These are phyloP conservation scores for Protomyces macrosporus DNA, from an alignment of 1,139 yeast species.

Conservation along the genomic window DNA sequence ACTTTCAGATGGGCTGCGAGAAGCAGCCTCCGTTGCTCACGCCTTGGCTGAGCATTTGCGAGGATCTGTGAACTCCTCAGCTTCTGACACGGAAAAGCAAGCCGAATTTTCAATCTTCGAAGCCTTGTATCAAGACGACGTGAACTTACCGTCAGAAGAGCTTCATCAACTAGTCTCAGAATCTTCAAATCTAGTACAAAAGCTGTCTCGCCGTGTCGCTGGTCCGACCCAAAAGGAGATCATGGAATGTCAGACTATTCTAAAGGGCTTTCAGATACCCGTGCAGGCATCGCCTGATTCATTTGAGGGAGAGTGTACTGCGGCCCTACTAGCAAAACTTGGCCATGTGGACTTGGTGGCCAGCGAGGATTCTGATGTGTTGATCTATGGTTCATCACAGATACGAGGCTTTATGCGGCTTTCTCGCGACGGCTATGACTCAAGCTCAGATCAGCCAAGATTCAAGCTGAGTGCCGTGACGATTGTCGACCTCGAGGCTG, in stretches of 20 bases:
- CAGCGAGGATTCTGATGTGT: constrained; percentile 26
- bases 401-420: constrained; percentile 26
- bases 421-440: not conserved
- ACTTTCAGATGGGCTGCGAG: too few relatives aligned
- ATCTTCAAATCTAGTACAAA: constrained; percentile 2
- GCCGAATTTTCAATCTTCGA: not conserved
- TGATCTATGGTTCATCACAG: constrained; percentile 26
- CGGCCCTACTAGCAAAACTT: constrained; percentile 5
- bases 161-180: not conserved
- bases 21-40: not conserved
- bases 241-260: not conserved
- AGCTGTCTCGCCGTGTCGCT: constrained; percentile 4
- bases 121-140: not conserved
- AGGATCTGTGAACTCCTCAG: not conserved
- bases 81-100: not conserved
- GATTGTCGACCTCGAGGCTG: not conserved
- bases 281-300: constrained; percentile 6
- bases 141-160: not conserved
- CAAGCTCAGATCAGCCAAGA: not conserved
- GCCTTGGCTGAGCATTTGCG: not conserved
- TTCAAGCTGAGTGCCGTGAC: not conserved
- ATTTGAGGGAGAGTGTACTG: constrained; percentile 24
- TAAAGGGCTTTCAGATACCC: constrained; percentile 4
- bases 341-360: constrained; percentile 22
- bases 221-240: not conserved